phyloP scores from a whole-genome alignment of 306 rosid species.

The Prunus dulcis region DNA sequence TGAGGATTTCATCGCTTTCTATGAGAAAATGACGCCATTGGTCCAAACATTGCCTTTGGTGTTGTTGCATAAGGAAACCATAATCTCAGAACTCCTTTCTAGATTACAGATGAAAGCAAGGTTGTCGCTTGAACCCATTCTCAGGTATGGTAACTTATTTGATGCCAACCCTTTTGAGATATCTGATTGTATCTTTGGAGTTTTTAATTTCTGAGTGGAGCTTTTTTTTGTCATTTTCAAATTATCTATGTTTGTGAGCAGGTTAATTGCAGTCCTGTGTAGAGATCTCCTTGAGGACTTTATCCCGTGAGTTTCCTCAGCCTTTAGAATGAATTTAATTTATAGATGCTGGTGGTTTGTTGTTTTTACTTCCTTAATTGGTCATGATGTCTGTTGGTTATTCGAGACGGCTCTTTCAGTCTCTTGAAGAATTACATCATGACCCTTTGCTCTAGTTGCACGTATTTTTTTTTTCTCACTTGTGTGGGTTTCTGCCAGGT shows the following conservation, averaged over 20 bases:
- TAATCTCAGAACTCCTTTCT: conserved; percentile 60
- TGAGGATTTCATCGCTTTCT: conserved; percentile 75
- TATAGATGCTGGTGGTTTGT: background rate
- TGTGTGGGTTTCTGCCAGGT: conserved; percentile 41
- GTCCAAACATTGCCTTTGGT: conserved; percentile 75
- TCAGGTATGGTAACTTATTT: conserved; percentile 44
- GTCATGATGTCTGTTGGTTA: background rate
- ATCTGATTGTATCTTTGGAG: conserved; percentile 3
- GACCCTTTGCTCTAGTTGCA: background rate
- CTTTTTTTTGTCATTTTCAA: conserved; percentile 5
- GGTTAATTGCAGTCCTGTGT: conserved; percentile 75
- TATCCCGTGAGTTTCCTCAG: conserved; percentile 66
- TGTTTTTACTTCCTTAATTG: background rate
- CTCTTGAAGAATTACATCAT: background rate
- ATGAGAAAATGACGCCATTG: conserved; percentile 62
- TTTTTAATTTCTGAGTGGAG: conserved; percentile 12
- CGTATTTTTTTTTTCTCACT: background rate
- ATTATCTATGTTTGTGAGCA: conserved; percentile 29
- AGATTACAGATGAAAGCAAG: conserved; percentile 72
- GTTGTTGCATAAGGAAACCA: conserved; percentile 67
- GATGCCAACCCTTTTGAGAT: conserved; percentile 16
- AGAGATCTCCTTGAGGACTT: conserved; percentile 81
- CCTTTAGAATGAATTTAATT: conserved; percentile 26
- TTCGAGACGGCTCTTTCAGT: background rate
- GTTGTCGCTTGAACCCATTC: conserved; percentile 81